Base-by-base conservation (phyloP, 108 stramenopile genomes). In the Cyclostephanos invisitatus region DNA sequence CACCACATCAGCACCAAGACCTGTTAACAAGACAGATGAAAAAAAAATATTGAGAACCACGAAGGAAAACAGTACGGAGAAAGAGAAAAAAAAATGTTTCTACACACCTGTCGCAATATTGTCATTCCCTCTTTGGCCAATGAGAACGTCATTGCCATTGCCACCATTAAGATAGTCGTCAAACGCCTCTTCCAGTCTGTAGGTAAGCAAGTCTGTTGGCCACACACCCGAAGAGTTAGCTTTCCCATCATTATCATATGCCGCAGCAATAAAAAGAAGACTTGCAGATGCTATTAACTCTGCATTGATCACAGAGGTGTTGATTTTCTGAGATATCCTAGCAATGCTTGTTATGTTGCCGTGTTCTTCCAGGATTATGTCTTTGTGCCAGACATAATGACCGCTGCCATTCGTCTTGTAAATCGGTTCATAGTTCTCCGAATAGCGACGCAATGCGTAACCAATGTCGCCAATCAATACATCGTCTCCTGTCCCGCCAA, bases 51-150 rank as follows among this genome's bases (percentile, higher is more conserved):
- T 56, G 25, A 56, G 55, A 56, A 28, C 6, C 14, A 28, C 7
- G 53, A 28, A 25, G 12, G 1, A 42, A 42, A 3, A 56, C 28
- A 0, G 27, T 56, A 56, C 5, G 8, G 4, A 11, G 40, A 42
- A 42, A 25, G 25, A 8, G 15, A 28, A 5, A 56, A 56, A 25
- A 56, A 2, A 25, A 56, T 56, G 35, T 38, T 20, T 69, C 1
- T 20, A 56, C 46, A 21, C 38, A 61, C 53, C 77, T 53, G 56
- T 68, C 12, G 29, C 29, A 29, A 78, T 21, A 28, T 18, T 58
- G 62, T 78, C 77, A 28, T 72, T 47, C 15, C 77, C 77, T 27
- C 77, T 69, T 69, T 78, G 77, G 3, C 77, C 77, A 54, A 78
- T 78, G 14, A 78, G 18, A 25, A 72, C 48, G 44, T 78, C 77